Base-by-base conservation (phyloP, 768 basidiomycete species). In the Mycena haematopus region DNA sequence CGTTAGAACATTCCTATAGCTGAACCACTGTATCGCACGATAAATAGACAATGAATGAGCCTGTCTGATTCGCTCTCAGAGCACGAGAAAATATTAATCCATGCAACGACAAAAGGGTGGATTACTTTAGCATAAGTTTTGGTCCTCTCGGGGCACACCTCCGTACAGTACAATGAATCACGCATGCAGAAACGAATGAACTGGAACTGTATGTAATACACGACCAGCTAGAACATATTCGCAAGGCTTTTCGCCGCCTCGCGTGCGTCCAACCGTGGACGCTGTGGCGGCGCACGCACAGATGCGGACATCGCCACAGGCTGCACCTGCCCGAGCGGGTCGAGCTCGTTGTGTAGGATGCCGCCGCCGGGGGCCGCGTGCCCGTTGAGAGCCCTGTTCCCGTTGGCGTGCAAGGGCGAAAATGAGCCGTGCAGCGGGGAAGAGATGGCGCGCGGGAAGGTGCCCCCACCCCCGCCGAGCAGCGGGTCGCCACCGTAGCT, bases 211-310 rank as follows among this genome's bases (percentile, higher is more conserved):
- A 40, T 50, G 21, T 50, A 33, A 21, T 62, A 56, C 49, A 56
- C 24, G 25, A 13, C 36, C 9, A 36, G 22, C 52, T 77, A 93
- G 72, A 93, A 92, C 89, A 92, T 90, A 71, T 95, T 96, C 8
- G 93, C 93, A 59, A 95, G 82, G 74, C 95, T 95, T 72, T 92
- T 92, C 21, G 92, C 93, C 15, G 92, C 92, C 70, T 93, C 89
- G 70, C 89, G 81, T 11, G 94, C 89, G 73, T 97, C 95, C 69
- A 96, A 74, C 69, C 90, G 80, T 46, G 89, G 86, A 67, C 92
- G 78, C 40, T 86, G 85, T 15, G 90, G 87, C 67, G 87, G 86
- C 49, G 90, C 81, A 21, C 89, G 86, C 73, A 95, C 76, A n/a
- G 90, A 92, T 52, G 80, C 81, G 1, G 90, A 81, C 90, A 93